Evolutionary conservation across 495 filamentous ascomycete species (phyloP).

Genomic region (Penicillium steckii): DNA sequence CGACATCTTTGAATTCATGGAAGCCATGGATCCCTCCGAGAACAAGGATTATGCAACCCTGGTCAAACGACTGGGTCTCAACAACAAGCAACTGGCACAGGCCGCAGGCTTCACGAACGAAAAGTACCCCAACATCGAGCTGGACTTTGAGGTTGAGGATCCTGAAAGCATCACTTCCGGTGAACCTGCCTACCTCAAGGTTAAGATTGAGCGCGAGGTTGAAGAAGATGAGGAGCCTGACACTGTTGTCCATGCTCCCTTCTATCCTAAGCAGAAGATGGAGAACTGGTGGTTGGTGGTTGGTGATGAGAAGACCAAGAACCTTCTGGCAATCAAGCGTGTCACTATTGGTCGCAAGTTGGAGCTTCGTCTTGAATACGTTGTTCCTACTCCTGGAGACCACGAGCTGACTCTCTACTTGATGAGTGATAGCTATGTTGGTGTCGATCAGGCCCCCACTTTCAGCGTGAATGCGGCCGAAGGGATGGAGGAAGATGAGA

Average conservation of each 20-base stretch:
- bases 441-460: conserved; percentile 91
- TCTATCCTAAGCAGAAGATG: conserved; percentile 89
- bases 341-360: conserved; percentile 80
- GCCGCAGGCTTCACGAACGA: conserved; percentile 96
- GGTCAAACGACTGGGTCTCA: conserved; percentile 73
- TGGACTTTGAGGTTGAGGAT: conserved; percentile 85
- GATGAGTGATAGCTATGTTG: conserved; percentile 97
- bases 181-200: conserved; percentile 76
- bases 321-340: conserved; percentile 86
- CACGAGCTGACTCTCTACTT: conserved; percentile 89
- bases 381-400: conserved; percentile 78
- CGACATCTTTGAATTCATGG: conserved; percentile 98
- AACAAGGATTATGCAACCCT: conserved; percentile 74
- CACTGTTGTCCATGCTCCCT: conserved; percentile 88
- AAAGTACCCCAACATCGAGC: conserved; percentile 90
- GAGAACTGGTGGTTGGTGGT: conserved; percentile 98
- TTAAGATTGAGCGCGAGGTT: conserved; percentile 83
- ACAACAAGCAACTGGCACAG: conserved; percentile 77
- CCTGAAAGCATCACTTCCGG: conserved; percentile 75
- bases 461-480: conserved; percentile 85
- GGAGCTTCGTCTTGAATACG: conserved; percentile 81
- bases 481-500: conserved; percentile 93
- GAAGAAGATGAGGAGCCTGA: conserved; percentile 76
- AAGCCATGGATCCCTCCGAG: conserved; percentile 92
- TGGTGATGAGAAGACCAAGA: conserved; percentile 82